These are phyloP conservation scores for Penicillium sp. DNA, from an alignment of 2,329 filamentous ascomycete species.

Conservation along the genomic window DNA sequence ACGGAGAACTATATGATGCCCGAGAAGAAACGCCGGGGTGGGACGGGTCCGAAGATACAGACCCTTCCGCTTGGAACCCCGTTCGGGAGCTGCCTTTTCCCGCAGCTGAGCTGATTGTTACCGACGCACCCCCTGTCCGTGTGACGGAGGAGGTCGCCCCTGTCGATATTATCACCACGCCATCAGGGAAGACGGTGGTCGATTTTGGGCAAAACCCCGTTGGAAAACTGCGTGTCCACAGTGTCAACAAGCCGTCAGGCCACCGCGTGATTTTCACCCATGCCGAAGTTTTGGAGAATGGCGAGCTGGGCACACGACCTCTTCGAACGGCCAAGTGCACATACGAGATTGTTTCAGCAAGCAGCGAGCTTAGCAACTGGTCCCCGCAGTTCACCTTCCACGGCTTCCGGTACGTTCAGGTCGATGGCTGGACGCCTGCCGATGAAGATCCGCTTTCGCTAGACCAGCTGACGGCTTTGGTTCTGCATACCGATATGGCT, in stretches of 20 bases:
- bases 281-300: conserved; percentile 25
- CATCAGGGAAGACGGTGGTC: conserved; percentile 56
- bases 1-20: conserved; percentile 59
- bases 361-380: conserved; percentile 39
- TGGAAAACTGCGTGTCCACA: conserved; percentile 53
- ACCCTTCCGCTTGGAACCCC: conserved; percentile 21
- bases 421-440: conserved; percentile 52
- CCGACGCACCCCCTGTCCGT: conserved; percentile 48
- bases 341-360: conserved; percentile 47
- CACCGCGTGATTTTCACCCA: conserved; percentile 45
- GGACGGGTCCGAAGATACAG: conserved; percentile 35
- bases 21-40: conserved; percentile 41
- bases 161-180: conserved; percentile 38
- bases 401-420: conserved; percentile 58
- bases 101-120: conserved; percentile 9
- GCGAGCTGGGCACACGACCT: conserved; percentile 49
- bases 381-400: conserved; percentile 59
- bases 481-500: conserved; percentile 59
- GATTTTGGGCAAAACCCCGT: conserved; percentile 67
- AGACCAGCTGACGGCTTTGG: conserved; percentile 36
- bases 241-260: conserved; percentile 26
- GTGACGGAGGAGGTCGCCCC: conserved; percentile 40
- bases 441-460: conserved; percentile 18
- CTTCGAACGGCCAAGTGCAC: conserved; percentile 50
- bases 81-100: conserved; percentile 18